Evolutionary conservation across 2,329 filamentous ascomycete species (phyloP), one percentile per base, ranked within the genome.

Genomic region (Ophiostoma quercus): DNA sequence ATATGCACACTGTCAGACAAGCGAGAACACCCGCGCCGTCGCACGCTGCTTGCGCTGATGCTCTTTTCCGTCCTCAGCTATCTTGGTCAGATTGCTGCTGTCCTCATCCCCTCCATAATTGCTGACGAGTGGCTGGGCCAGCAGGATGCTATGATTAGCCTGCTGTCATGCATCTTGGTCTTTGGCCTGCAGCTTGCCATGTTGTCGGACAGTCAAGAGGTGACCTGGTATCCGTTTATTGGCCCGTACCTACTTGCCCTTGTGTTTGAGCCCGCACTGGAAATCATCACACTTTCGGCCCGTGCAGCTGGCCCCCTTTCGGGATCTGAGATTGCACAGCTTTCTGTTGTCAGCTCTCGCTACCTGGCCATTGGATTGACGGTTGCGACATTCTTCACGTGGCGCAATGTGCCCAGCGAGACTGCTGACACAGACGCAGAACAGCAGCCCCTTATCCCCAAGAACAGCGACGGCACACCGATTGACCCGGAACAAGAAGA

Each of bases 151-250:
- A 80, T 84, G 72, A 83, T 91, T 69, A 85, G 87, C 69, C 79
- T 85, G 51, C 78, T 91, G 34, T 85, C 88, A 1, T 89, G 87
- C 69, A 81, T 88, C 65, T 78, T 91, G 37, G 81, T 87, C n/a
- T 92, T 89, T 77, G 84, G 86, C 3, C 82, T 88, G 16, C 82
- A 90, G 73, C 79, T 87, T 71, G 81, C 84, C 57, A 82, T 82
- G 25, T 80, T 90, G 16, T 78, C 81, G 2, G 84, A 86, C 68
- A 79, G 80, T 22, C 76, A 80, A 39, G 80, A 82, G 68, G 81
- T 83, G 2, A 81, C 87, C 11, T 89, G 87, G 82, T 87, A 88
- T 73, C 87, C 88, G 0, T 88, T 87, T 72, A 84, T 85, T 72
- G 88, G 87, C 22, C 85, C 86, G 14, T 90, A 88, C 82, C 73